Percentiles rank a stretch among this genome's conserved stretches.
Evolutionary conservation across 2,329 filamentous ascomycete species (phyloP).

Genomic region (Zarea fungicola): DNA sequence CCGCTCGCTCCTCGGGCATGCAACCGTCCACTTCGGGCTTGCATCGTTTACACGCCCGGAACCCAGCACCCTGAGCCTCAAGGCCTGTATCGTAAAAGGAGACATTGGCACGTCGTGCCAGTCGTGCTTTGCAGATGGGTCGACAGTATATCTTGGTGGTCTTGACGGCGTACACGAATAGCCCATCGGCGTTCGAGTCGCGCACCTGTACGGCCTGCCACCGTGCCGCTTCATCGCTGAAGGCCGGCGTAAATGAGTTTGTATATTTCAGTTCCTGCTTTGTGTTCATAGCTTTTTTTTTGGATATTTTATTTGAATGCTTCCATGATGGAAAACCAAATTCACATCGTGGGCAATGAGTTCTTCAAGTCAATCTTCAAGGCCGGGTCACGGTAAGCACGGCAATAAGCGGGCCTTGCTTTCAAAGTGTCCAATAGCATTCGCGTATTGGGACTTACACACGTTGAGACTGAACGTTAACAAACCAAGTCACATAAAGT

Average conservation of each 20-base stretch:
- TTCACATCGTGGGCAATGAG: background rate
- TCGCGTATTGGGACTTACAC: background rate
- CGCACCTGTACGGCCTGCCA: constrained; percentile 33
- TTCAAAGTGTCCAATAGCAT: constrained; percentile 26
- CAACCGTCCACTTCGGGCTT: constrained; percentile 35
- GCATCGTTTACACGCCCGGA: constrained; percentile 54
- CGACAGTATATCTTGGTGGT: constrained; percentile 53
- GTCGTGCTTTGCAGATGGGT: constrained; percentile 54
- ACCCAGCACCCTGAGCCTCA: constrained; percentile 44
- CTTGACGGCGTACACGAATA: constrained; percentile 39
- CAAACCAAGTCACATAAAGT: background rate
- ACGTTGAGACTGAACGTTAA: background rate
- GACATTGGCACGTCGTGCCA: constrained; percentile 57
- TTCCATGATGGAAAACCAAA: background rate
- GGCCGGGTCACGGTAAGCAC: background rate
- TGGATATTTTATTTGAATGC: too few relatives aligned
- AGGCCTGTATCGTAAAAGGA: constrained; percentile 43
- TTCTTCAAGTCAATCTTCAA: background rate
- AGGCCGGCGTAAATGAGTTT: constrained; percentile 15
- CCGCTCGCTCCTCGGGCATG: constrained; percentile 40
- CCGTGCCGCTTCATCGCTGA: constrained; percentile 27
- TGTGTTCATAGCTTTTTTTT: background rate
- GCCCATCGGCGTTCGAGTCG: constrained; percentile 31
- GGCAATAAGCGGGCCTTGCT: constrained; percentile 24
- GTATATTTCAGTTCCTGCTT: background rate